These are phyloP conservation scores for Phytophthora pisi DNA, from an alignment of 352 stramenopile species.

Conservation along the genomic window DNA sequence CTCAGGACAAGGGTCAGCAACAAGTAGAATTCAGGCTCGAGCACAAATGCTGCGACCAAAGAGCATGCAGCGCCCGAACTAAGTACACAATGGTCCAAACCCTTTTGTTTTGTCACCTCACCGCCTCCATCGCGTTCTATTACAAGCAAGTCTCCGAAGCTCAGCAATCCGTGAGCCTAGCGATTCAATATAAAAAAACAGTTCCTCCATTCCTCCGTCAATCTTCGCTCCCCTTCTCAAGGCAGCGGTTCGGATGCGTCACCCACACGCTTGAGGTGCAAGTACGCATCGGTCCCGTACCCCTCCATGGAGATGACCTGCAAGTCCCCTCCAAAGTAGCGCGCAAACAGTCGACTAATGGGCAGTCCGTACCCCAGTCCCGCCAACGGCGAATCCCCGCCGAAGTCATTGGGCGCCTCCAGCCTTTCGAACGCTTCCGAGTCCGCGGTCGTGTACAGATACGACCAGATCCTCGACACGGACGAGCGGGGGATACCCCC, in stretches of 20 bases:
- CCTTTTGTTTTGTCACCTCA: neutral
- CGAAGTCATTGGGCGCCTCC: conserved; percentile 87
- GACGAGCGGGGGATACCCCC: conserved; percentile 98
- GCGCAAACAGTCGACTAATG: conserved; percentile 96
- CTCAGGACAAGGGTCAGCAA: conserved; percentile 32
- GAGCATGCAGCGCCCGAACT: conserved; percentile 30
- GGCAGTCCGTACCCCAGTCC: conserved; percentile 97
- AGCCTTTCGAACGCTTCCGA: conserved; percentile 92
- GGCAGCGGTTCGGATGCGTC: conserved; percentile 89
- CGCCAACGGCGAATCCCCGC: conserved; percentile 90
- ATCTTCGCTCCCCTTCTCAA: conserved; percentile 25
- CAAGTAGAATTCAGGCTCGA: conserved; percentile 58
- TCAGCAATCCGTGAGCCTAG: neutral
- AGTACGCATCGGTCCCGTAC: conserved; percentile 98
- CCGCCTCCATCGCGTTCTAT: conserved; percentile 18
- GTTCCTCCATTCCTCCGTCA: neutral
- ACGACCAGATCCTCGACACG: conserved; percentile 99
- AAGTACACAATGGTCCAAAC: neutral
- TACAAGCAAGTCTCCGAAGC: conserved; percentile 11
- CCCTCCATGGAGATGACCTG: conserved; percentile 99
- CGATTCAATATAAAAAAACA: conserved; percentile 8
- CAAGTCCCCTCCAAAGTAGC: conserved; percentile 99
- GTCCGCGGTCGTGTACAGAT: conserved; percentile 99
- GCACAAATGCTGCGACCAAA: conserved; percentile 62
- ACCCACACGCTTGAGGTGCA: conserved; percentile 93